Base-by-base conservation (phyloP, 441 rosid genomes). In the Euphorbia schlechtendalii region DNA sequence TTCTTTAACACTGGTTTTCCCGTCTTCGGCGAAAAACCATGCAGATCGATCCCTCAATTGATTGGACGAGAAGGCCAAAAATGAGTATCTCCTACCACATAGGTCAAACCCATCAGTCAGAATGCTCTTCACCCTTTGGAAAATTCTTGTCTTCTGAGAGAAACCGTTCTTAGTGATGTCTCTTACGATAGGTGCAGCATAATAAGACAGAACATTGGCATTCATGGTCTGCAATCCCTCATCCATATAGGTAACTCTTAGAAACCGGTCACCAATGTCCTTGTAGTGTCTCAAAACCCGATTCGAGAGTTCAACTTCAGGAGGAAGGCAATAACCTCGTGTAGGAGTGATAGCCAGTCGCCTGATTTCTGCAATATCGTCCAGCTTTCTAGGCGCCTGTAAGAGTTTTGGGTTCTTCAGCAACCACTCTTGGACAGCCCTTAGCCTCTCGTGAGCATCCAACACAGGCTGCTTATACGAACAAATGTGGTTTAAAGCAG, bases 11-110 rank as follows among this genome's bases (percentile, higher is more conserved):
- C 67, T 69, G 55, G 69, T 75, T 2, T 67, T 78, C 66, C 78
- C 78, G 68, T 86, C 82, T 71, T 88, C 95, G 24, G 98, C 88
- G 30, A 86, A 93, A 79, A 90, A 90, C 97, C 98, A 93, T 4
- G 96, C 97, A 40, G 97, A 86, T 30, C 87, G 74, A 68, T 93
- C 98, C 80, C 98, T 86, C 66, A 88, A 80, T 74, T 93, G 98
- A 80, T 90, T 90, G 73, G 97, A 82, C 9, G 97, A 93, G 80
- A 93, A 93, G 46, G 95, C 98, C 67, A 93, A 81, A 77, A 93
- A 90, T 58, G 91, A 83, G 78, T 84, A 90, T 73, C 66, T 78
- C 72, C 92, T 83, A 52, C 97, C 92, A 43, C 97, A 93, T 9
- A 90, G 77, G 67, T 74, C 69, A 79, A 93, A 93, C 56, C 97